Percentiles rank a stretch among this genome's conserved stretches.
Evolutionary conservation across 2,329 filamentous ascomycete species (phyloP).

Genomic region (Fusarium poae): DNA sequence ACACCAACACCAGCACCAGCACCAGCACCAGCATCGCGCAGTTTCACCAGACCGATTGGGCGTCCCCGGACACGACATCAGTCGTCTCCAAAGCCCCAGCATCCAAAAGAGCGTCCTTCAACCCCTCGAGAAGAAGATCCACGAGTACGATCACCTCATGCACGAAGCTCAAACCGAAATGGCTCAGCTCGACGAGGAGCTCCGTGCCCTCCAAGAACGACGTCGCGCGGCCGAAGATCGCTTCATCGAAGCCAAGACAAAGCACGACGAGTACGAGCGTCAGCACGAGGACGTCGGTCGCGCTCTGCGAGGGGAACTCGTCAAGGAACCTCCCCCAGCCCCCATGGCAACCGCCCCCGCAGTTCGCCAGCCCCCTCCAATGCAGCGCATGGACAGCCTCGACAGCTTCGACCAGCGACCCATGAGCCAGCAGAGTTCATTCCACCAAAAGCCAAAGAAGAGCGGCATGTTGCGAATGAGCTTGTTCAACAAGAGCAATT

Average conservation of each 20-base stretch:
- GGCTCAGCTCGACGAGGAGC: slow-evolving; percentile 59
- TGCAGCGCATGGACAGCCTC: slow-evolving; percentile 43
- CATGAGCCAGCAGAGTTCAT: slow-evolving; percentile 42
- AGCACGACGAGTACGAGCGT: slow-evolving; percentile 60
- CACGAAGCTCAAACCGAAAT: slow-evolving; percentile 58
- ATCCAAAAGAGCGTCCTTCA: slow-evolving; percentile 60
- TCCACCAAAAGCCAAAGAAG: slow-evolving; percentile 36
- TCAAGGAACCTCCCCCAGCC: slow-evolving; percentile 17
- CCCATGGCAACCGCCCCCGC: slow-evolving; percentile 1
- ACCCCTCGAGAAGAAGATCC: slow-evolving; percentile 60
- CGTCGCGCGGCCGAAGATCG: slow-evolving; percentile 57
- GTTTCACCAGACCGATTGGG: slow-evolving; percentile 36
- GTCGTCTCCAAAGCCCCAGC: slow-evolving; percentile 60
- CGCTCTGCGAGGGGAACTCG: slow-evolving; percentile 57
- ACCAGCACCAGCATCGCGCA: slow-evolving; percentile 13
- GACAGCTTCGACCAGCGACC: slow-evolving; percentile 44
- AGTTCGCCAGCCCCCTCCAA: slow-evolving; percentile 20
- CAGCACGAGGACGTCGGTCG: slow-evolving; percentile 59
- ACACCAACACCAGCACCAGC: slow-evolving; percentile 40
- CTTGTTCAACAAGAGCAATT: slow-evolving; percentile 41
- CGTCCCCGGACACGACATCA: slow-evolving; percentile 50
- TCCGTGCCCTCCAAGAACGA: slow-evolving; percentile 57
- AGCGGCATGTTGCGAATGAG: slow-evolving; percentile 42
- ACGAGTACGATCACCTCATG: slow-evolving; percentile 60
- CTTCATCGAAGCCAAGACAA: slow-evolving; percentile 58